These are phyloP conservation scores for Infundibulicybe gibba DNA, from an alignment of 768 basidiomycete species.

Conservation along the genomic window DNA sequence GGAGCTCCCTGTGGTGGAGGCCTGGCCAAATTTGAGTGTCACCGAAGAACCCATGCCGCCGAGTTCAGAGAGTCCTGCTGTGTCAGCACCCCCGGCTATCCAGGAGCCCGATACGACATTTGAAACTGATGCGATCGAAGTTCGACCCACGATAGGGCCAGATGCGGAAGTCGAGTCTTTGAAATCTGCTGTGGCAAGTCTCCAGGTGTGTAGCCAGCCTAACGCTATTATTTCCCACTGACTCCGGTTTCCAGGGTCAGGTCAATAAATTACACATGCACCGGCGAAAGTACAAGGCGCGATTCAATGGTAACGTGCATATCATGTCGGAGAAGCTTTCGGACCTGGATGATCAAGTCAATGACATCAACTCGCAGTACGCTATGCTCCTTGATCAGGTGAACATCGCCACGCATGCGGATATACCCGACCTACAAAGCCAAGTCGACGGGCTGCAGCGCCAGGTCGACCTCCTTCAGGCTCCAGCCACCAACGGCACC, in stretches of 20 bases:
- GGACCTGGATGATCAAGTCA: constrained; percentile 35
- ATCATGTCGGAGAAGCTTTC: constrained; percentile 34
- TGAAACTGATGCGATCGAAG: neutral
- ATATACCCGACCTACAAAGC: constrained; percentile 27
- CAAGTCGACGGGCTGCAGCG: constrained; percentile 36
- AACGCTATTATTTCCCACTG: neutral
- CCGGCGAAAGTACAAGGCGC: constrained; percentile 34
- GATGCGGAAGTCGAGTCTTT: constrained; percentile 3
- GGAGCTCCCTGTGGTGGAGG: constrained; percentile 39
- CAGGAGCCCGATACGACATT: neutral
- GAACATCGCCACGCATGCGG: constrained; percentile 23
- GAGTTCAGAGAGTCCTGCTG: too few relatives aligned
- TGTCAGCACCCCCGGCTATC: too few relatives aligned
- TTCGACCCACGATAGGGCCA: too few relatives aligned
- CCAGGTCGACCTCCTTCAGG: constrained; percentile 12
- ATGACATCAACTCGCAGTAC: constrained; percentile 33
- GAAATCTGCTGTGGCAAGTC: constrained; percentile 8
- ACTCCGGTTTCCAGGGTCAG: constrained; percentile 21
- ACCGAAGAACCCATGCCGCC: too few relatives aligned
- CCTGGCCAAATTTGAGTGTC: constrained; percentile 27
- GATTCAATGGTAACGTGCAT: constrained; percentile 37
- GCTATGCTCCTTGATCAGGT: constrained; percentile 30
- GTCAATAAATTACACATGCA: constrained; percentile 34
- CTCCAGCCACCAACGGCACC: constrained; percentile 3
- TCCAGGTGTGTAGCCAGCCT: constrained; percentile 13